These are phyloP conservation scores for Galium porrigens DNA, from an alignment of 305 asterid species.

Conservation along the genomic window DNA sequence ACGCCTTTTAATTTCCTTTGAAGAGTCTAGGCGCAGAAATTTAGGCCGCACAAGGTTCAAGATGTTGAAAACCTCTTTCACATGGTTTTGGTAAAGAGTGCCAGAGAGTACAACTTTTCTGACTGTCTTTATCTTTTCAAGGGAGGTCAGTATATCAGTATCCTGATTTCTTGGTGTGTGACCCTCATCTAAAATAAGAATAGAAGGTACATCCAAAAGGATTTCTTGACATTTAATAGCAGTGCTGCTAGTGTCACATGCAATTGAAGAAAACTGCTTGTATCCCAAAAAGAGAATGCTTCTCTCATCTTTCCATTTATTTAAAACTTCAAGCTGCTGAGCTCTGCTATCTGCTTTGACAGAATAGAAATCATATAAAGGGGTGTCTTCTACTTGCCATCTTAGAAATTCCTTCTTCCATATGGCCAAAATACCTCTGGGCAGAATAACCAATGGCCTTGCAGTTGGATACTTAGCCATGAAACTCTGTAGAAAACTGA, in stretches of 20 bases:
- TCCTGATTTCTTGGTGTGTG: slow-evolving; percentile 88
- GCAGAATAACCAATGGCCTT: slow-evolving; percentile 89
- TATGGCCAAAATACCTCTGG: slow-evolving; percentile 62
- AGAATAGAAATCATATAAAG: slow-evolving; percentile 69
- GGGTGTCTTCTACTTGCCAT: slow-evolving; percentile 86
- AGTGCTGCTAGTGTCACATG: slow-evolving; percentile 31
- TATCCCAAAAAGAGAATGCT: slow-evolving; percentile 77
- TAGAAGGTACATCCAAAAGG: slow-evolving; percentile 52
- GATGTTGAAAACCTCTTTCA: slow-evolving; percentile 77
- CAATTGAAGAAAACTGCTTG: slow-evolving; percentile 68
- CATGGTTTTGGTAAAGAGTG: slow-evolving; percentile 88
- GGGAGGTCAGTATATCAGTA: slow-evolving; percentile 77
- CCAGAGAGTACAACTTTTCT: slow-evolving; percentile 96
- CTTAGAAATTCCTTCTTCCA: slow-evolving; percentile 78
- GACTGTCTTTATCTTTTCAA: slow-evolving; percentile 71
- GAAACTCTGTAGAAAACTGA: slow-evolving; percentile 87
- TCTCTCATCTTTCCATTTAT: slow-evolving; percentile 53
- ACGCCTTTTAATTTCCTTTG: slow-evolving; percentile 58
- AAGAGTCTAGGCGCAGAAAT: slow-evolving; percentile 52
- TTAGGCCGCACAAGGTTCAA: slow-evolving; percentile 89
- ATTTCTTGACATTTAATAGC: slow-evolving; percentile 53
- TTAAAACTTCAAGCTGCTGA: slow-evolving; percentile 74
- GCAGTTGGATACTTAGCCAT: slow-evolving; percentile 87
- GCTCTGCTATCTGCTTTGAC: slow-evolving; percentile 70
- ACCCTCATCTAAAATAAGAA: slow-evolving; percentile 84